phyloP scores from a whole-genome alignment of 495 filamentous ascomycete genomes.

The Penicillium riverlandense region DNA sequence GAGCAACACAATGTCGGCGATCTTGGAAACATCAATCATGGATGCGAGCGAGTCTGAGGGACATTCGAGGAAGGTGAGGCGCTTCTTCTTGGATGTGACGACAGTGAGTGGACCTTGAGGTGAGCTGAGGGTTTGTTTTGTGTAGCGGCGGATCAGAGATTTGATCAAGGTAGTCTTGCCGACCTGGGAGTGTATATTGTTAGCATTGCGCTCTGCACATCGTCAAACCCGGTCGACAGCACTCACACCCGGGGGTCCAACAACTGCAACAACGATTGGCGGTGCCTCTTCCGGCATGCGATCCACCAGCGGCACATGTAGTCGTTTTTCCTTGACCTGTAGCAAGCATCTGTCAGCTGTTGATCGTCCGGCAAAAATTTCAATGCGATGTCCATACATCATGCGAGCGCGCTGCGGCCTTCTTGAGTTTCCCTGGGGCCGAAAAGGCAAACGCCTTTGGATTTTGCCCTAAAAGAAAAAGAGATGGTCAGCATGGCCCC shows the following conservation, averaged over 20 bases:
- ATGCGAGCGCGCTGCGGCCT: conserved; percentile 77
- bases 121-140: conserved; percentile 86
- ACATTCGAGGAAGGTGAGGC: conserved; percentile 93
- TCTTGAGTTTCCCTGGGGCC: conserved; percentile 77
- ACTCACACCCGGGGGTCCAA: conserved; percentile 87
- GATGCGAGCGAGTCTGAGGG: conserved; percentile 85
- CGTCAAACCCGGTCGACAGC: background rate
- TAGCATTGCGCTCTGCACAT: background rate
- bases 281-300: conserved; percentile 93
- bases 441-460: conserved; percentile 81
- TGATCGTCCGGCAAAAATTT: background rate
- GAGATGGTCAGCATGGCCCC: conserved; percentile 8
- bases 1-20: conserved; percentile 90
- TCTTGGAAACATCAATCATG: conserved; percentile 93
- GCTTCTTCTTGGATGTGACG: conserved; percentile 86
- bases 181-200: conserved; percentile 26
- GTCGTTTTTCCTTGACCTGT: conserved; percentile 85
- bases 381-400: conserved; percentile 54
- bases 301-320: conserved; percentile 94
- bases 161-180: conserved; percentile 79
- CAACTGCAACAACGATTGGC: conserved; percentile 82
- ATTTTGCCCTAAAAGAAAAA: conserved; percentile 34
- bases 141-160: conserved; percentile 87
- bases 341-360: conserved; percentile 14
- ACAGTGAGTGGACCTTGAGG: conserved; percentile 90